A percentile compares a stretch with the other conserved stretches of the same genome.
Conservation (phyloP, 345 rosid species). For the Laguncularia racemosa region DNA sequence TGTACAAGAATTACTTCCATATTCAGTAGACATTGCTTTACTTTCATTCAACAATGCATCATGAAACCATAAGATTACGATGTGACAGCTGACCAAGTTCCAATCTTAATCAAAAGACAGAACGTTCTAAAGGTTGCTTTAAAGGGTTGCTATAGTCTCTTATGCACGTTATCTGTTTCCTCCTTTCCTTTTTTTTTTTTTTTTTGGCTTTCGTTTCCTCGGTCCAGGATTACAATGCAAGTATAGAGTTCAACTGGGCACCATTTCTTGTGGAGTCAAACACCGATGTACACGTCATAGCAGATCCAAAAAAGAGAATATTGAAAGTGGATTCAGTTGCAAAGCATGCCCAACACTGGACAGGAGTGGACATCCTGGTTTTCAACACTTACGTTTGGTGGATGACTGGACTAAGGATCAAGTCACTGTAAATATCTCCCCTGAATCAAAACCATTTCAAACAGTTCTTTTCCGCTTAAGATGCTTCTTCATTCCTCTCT, state of each 20-base stretch:
- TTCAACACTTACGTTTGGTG: constrained; percentile 98
- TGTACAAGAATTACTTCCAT: no score
- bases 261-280: constrained; percentile 87
- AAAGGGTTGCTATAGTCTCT: no score
- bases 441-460: not conserved
- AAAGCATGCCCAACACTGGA: constrained; percentile 63
- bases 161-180: no score
- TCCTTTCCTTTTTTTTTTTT: no score
- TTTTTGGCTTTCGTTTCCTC: not conserved
- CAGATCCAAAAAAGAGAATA: constrained; percentile 59
- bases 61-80: no score
- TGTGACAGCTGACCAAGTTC: no score
- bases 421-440: constrained; percentile 41
- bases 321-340: constrained; percentile 77
- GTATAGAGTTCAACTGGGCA: constrained; percentile 89
- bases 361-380: constrained; percentile 63
- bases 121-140: no score
- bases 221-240: constrained; percentile 63
- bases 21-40: no score
- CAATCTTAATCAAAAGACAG: no score
- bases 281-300: constrained; percentile 53
- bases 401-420: constrained; percentile 70
- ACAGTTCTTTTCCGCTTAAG: not conserved
- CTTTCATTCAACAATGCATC: no score
- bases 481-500: not conserved